Percentiles rank a stretch among this genome's conserved stretches.
These are phyloP conservation scores for Dactylellina drechsleri DNA, from an alignment of 2,329 filamentous ascomycete species.

Conservation along the genomic window DNA sequence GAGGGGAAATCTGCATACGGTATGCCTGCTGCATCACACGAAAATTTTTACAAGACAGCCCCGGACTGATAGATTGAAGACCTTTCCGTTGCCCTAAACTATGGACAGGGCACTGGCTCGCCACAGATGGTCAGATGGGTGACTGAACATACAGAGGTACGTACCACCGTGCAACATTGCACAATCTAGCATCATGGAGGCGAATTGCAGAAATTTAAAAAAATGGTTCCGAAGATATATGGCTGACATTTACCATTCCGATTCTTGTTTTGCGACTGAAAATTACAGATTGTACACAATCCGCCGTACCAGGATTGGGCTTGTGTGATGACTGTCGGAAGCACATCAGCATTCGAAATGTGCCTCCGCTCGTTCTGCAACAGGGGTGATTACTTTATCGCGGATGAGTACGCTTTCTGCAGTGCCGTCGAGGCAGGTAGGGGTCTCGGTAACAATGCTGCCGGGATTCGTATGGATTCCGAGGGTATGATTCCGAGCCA, in stretches of 20 bases:
- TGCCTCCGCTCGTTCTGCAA: conserved; percentile 82
- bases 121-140: conserved; percentile 89
- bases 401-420: conserved; percentile 91
- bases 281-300: conserved; percentile 73
- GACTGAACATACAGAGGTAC: conserved; percentile 88
- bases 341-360: conserved; percentile 86
- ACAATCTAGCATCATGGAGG: too few species aligned
- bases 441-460: conserved; percentile 71
- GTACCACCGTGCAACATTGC: conserved; percentile 15
- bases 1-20: conserved; percentile 70
- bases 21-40: conserved; percentile 52
- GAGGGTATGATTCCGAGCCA: conserved; percentile 72
- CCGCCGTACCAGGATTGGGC: conserved; percentile 93
- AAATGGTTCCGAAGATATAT: background rate
- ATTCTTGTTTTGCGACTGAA: background rate
- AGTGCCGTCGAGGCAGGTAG: conserved; percentile 75
- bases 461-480: conserved; percentile 73
- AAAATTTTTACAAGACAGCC: conserved; percentile 12
- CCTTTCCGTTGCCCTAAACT: conserved; percentile 89
- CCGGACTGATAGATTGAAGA: conserved; percentile 65
- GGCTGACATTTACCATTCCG: conserved; percentile 28
- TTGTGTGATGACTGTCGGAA: conserved; percentile 83
- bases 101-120: conserved; percentile 85
- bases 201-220: too few species aligned
- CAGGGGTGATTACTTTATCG: conserved; percentile 79